Evolutionary conservation across 768 basidiomycete species (phyloP), one percentile per base, ranked within the genome.

Genomic region (Multifurca ochricompacta): DNA sequence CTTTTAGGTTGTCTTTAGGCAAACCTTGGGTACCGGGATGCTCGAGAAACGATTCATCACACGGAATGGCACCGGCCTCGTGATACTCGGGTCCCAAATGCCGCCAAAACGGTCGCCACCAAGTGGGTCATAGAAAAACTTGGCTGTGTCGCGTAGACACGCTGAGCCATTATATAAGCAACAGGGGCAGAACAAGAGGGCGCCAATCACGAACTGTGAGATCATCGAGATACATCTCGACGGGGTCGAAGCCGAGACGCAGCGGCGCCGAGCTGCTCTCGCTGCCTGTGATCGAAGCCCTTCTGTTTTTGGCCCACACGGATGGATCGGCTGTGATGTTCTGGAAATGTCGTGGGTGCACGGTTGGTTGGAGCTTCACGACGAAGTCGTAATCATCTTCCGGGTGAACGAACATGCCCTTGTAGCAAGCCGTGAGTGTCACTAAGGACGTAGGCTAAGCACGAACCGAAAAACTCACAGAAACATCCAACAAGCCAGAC

Each of bases 401-500:
- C 0, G 93, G 88, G 61, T 95, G 91, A 9, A 79, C 71, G 71
- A 97, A 96, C 48, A 98, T 74, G n/a, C 78, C 72, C 93, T 95
- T 60, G 6, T 43, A 45, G 42, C 8, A 31, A n/a, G 28, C 41
- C 8, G 8, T 31, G 34, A 44, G 1, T 2, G 8, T 4, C 35
- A n/a, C 39, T 11, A 49, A 18, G 32, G 41, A 21, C 4, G 7
- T 43, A 21, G 56, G 4, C 8, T 53, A 41, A 43, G 46, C 21
- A 25, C 72, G 42, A 36, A 91, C 89, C 75, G 79, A 74, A 32
- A 8, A 21, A 51, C 54, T 32, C 37, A 56, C 54, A 5, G n/a
- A 14, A 11, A 89, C 78, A 50, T 81, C 75, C 10, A 82, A 65
- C 3, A 65, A 52, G 2, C 79, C 81, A 0, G 65, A 59, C 56